Evolutionary conservation across 768 basidiomycete species (phyloP).

Genomic region (Suillus weaverae): DNA sequence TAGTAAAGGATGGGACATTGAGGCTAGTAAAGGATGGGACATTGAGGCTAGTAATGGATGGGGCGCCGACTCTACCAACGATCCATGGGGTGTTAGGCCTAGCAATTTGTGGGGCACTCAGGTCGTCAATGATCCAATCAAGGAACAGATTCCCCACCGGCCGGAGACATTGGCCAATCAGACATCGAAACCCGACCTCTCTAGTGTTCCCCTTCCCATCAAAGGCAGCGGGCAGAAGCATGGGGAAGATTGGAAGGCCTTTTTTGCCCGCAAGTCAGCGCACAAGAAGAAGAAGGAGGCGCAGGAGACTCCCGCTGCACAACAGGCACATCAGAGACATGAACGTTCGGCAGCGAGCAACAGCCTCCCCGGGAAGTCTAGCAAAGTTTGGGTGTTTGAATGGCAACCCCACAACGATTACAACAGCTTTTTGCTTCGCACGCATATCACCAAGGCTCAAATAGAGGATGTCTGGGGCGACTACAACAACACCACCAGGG

Average conservation of each 20-base stretch:
- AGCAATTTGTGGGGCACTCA: too few species aligned
- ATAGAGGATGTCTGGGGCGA: background rate
- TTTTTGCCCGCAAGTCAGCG: background rate
- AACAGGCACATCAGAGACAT: background rate
- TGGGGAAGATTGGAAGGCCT: background rate
- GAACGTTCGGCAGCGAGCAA: background rate
- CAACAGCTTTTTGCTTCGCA: background rate
- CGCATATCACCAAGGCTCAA: background rate
- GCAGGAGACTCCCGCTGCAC: background rate
- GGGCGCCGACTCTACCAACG: too few species aligned
- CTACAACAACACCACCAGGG: background rate
- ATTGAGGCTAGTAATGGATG: too few species aligned
- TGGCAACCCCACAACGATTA: background rate
- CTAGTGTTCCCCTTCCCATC: background rate
- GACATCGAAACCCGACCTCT: background rate
- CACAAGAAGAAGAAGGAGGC: background rate
- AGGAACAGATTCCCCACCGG: too few species aligned
- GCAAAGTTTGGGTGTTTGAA: background rate
- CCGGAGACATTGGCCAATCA: too few species aligned
- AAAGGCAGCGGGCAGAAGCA: background rate
- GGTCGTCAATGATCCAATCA: too few species aligned
- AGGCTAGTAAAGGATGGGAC: too few species aligned
- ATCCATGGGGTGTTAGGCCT: too few species aligned
- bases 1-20: too few species aligned
- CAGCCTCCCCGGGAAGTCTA: background rate